phyloP scores from a whole-genome alignment of 257 asterid species.

The Anisodus acutangulus region DNA sequence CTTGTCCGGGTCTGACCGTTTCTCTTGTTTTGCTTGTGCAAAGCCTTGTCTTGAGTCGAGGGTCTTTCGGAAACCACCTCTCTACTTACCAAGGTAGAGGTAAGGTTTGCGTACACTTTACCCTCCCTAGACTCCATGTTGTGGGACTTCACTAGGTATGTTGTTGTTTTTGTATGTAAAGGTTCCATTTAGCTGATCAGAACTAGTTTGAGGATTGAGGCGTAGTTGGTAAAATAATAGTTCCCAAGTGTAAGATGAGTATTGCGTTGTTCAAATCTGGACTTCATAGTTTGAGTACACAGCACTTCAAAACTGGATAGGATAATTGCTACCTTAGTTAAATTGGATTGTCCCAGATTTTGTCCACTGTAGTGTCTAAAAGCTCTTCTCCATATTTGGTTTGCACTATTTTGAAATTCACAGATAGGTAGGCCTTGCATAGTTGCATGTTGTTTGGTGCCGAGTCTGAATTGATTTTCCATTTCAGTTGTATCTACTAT shows the following conservation, averaged over 20 bases:
- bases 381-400: not conserved
- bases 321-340: not conserved
- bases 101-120: no score
- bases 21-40: no score
- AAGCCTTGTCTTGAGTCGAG: no score
- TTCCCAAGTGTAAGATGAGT: not conserved
- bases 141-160: no score
- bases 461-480: not conserved
- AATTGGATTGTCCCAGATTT: not conserved
- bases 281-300: not conserved
- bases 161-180: no score
- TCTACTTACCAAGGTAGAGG: no score
- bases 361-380: not conserved
- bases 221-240: not conserved
- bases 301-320: not conserved
- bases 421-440: not conserved
- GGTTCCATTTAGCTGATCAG: not conserved
- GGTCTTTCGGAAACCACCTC: no score
- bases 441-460: not conserved
- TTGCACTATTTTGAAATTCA: not conserved
- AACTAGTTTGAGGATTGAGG: slow-evolving; percentile 5
- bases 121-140: no score
- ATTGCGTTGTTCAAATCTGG: slow-evolving; percentile 6
- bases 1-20: no score
- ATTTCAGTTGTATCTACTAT: not conserved